A percentile compares a stretch with the other conserved stretches of the same genome.
Conservation (phyloP, 2,329 filamentous ascomycete species). For the Paraphoma sp. region DNA sequence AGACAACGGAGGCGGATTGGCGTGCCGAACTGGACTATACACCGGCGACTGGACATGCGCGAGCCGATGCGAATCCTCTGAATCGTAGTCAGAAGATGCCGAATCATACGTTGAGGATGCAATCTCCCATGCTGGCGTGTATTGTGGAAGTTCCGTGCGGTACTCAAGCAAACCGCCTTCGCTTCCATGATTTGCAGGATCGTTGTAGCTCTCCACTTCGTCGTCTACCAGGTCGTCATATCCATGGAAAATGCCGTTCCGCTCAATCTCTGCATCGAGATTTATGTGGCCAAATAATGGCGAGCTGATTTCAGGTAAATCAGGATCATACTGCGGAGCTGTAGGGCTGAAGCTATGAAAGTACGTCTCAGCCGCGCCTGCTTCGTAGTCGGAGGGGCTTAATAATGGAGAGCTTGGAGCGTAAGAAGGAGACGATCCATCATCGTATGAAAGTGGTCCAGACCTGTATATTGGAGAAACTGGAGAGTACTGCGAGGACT, state of each 20-base stretch:
- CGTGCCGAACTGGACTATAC: neutral
- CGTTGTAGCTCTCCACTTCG: neutral
- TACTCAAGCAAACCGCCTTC: neutral
- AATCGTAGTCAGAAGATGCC: neutral
- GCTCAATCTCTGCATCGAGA: too few species aligned
- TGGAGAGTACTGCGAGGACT: too few species aligned
- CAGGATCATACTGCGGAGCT: neutral
- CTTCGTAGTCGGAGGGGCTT: too few species aligned
- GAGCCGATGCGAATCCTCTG: neutral
- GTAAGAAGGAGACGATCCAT: too few species aligned
- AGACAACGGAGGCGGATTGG: neutral
- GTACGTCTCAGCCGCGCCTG: too few species aligned
- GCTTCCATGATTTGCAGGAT: neutral
- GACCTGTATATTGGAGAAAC: too few species aligned
- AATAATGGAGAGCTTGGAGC: too few species aligned
- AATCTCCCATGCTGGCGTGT: neutral
- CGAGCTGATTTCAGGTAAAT: neutral
- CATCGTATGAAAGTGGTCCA: too few species aligned
- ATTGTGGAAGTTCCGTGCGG: too few species aligned
- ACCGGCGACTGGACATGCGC: neutral
- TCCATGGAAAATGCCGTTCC: neutral
- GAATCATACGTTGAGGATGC: neutral
- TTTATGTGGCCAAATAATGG: neutral
- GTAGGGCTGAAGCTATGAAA: neutral
- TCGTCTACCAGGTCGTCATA: neutral